These are phyloP conservation scores for Guyanaporus albipodus DNA, from an alignment of 768 basidiomycete genomes.

Conservation along the genomic window DNA sequence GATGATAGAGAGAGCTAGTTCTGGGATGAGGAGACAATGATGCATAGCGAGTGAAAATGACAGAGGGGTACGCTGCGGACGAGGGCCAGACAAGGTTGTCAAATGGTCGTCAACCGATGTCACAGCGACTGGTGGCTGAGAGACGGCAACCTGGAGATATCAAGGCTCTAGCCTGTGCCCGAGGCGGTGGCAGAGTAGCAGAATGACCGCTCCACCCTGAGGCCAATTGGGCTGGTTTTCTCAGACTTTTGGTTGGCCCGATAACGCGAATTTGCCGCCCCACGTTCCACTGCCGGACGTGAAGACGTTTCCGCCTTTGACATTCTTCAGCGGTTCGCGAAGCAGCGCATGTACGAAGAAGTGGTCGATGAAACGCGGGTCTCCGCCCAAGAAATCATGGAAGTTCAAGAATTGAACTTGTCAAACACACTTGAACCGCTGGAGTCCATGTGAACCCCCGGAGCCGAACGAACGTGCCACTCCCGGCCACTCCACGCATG, in stretches of 20 bases:
- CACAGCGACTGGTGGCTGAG: conserved; percentile 1
- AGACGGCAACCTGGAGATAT: not conserved
- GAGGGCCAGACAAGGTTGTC: not conserved
- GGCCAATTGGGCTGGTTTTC: conserved; percentile 10
- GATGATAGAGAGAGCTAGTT: conserved; percentile 25
- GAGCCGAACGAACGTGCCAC: no score
- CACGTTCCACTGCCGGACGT: no score
- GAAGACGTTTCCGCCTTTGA: not conserved
- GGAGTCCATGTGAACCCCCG: no score
- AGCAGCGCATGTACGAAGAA: no score
- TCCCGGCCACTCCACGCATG: no score
- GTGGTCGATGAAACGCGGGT: no score
- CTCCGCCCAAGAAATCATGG: no score
- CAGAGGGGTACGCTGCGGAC: no score
- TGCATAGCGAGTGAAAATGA: conserved; percentile 26
- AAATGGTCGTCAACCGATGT: not conserved
- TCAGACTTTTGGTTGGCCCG: conserved; percentile 11
- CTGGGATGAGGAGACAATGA: conserved; percentile 27
- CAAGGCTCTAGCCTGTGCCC: no score
- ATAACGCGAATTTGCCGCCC: not conserved
- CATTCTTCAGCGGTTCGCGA: not conserved
- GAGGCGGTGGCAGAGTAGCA: no score
- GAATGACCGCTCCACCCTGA: conserved; percentile 1
- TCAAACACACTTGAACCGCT: no score
- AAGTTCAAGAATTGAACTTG: no score